Evolutionary conservation across 805 yeast genomes (phyloP).

Genomic region (Kurtzmaniella cleridarum): DNA sequence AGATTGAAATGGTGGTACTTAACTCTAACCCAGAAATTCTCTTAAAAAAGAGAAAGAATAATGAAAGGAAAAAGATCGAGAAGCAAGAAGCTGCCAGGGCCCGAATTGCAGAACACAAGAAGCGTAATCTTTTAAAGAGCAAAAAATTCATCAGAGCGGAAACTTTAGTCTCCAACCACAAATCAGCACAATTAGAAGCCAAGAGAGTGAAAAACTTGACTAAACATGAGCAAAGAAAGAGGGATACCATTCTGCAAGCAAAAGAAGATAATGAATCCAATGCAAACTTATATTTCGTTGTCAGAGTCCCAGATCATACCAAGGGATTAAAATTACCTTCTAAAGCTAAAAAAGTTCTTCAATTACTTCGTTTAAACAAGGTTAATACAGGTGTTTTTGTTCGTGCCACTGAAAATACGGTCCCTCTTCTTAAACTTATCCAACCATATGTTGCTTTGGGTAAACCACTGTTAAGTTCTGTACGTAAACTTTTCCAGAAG

Average conservation of each 20-base stretch:
- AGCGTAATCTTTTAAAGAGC: slow-evolving; percentile 26
- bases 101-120: slow-evolving; percentile 42
- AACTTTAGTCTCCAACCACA: slow-evolving; percentile 59
- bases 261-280: slow-evolving; percentile 22
- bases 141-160: slow-evolving; percentile 65
- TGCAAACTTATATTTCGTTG: slow-evolving; percentile 52
- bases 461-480: slow-evolving; percentile 64
- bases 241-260: slow-evolving; percentile 48
- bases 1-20: slow-evolving; percentile 37
- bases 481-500: slow-evolving; percentile 70
- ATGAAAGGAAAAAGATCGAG: slow-evolving; percentile 66
- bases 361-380: slow-evolving; percentile 55
- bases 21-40: slow-evolving; percentile 74
- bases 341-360: slow-evolving; percentile 55
- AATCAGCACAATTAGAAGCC: slow-evolving; percentile 61
- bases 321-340: slow-evolving; percentile 60
- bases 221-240: slow-evolving; percentile 40
- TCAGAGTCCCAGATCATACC: slow-evolving; percentile 59
- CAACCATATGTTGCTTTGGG: slow-evolving; percentile 74
- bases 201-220: slow-evolving; percentile 63
- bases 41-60: slow-evolving; percentile 72
- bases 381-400: slow-evolving; percentile 69
- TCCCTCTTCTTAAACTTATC: slow-evolving; percentile 59
- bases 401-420: slow-evolving; percentile 53
- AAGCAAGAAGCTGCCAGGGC: slow-evolving; percentile 62